These are phyloP conservation scores for Colletotrichum camelliae DNA, from an alignment of 2,329 filamentous ascomycete genomes.

Conservation along the genomic window DNA sequence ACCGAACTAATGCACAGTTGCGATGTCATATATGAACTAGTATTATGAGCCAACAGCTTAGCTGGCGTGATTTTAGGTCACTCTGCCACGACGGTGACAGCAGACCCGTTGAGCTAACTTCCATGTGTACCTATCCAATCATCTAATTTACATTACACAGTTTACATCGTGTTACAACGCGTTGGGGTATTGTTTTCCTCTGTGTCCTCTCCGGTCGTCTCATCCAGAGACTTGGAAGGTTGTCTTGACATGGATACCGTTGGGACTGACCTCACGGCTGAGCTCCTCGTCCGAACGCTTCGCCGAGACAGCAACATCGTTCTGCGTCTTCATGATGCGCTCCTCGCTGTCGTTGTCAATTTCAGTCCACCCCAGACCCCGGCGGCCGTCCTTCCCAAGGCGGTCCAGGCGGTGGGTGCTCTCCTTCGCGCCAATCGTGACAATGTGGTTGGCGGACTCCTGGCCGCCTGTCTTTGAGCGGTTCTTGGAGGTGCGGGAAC, in stretches of 20 bases:
- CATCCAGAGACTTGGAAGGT: neutral
- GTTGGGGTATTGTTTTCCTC: neutral
- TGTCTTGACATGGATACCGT: neutral
- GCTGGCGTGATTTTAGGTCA: neutral
- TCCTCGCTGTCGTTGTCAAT: slow-evolving; percentile 27
- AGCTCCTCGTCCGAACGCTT: slow-evolving; percentile 7
- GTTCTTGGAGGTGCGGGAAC: slow-evolving; percentile 14
- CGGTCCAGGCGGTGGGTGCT: slow-evolving; percentile 20
- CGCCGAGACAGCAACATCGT: neutral
- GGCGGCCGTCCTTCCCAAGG: slow-evolving; percentile 19
- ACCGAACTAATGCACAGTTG: neutral
- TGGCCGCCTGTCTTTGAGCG: neutral
- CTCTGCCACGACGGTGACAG: neutral
- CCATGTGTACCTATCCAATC: neutral
- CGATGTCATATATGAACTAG: neutral
- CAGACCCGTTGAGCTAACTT: neutral
- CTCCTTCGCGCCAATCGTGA: slow-evolving; percentile 25
- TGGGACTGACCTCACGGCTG: neutral
- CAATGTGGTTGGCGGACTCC: slow-evolving; percentile 17
- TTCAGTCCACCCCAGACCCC: slow-evolving; percentile 24
- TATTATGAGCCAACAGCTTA: neutral
- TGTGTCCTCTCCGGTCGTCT: neutral
- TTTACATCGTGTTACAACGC: neutral
- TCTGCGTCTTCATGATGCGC: slow-evolving; percentile 15
- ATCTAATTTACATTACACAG: neutral